Percentiles rank a stretch among this genome's conserved stretches.
phyloP scores from a whole-genome alignment of 2,329 filamentous ascomycete genomes.

The Plectosphaerella cucumerina region DNA sequence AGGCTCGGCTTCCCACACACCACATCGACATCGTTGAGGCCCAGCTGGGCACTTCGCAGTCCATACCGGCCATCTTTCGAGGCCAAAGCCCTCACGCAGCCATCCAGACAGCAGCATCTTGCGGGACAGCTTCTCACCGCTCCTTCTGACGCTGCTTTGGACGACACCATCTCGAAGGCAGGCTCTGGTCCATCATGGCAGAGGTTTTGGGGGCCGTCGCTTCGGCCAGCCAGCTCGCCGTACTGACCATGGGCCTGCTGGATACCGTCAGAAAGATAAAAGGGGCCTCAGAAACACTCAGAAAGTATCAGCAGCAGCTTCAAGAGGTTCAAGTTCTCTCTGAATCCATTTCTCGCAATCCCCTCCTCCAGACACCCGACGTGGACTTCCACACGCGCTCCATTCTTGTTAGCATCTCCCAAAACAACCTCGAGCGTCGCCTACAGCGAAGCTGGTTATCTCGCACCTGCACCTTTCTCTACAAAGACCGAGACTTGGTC shows the following conservation, averaged over 20 bases:
- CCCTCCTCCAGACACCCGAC: conserved; percentile 16
- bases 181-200: conserved; percentile 11
- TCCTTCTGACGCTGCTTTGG: not conserved
- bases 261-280: conserved; percentile 17
- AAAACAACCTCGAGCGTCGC: conserved; percentile 7
- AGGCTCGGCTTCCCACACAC: not conserved
- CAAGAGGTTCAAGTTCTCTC: conserved; percentile 15
- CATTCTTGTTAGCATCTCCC: conserved; percentile 9
- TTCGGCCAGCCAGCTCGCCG: conserved; percentile 13
- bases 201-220: conserved; percentile 17
- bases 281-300: conserved; percentile 10
- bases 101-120: not conserved
- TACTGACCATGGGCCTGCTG: conserved; percentile 10
- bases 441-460: not conserved
- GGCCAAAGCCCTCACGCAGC: not conserved
- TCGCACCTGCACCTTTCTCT: not conserved
- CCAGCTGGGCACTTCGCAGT: not conserved
- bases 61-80: not conserved
- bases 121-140: not conserved
- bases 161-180: not conserved
- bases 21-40: not conserved
- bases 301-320: conserved; percentile 15
- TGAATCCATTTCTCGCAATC: conserved; percentile 13
- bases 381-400: conserved; percentile 10
- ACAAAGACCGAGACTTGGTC: conserved; percentile 11